A percentile compares a stretch with the other conserved stretches of the same genome.
Conservation (phyloP, 192 early-diverging fungal genomes). For the Endogone sp. region DNA sequence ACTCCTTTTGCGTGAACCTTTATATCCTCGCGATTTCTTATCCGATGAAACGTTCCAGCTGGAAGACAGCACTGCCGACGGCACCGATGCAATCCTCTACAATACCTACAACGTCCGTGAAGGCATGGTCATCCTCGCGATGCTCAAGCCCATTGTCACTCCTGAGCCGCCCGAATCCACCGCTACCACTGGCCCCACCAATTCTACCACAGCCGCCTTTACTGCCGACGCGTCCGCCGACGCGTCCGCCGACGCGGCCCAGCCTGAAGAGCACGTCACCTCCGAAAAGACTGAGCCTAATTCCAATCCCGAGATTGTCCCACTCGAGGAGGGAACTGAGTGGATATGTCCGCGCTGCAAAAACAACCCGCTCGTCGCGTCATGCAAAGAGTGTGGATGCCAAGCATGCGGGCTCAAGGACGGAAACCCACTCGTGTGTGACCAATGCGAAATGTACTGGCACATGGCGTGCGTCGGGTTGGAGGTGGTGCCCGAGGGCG, state of each 20-base stretch:
- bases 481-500: constrained; percentile 32
- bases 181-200: background rate
- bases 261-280: background rate
- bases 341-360: constrained; percentile 6
- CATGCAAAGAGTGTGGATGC: constrained; percentile 51
- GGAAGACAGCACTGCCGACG: constrained; percentile 1
- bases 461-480: constrained; percentile 48
- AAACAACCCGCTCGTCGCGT: constrained; percentile 3
- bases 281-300: background rate
- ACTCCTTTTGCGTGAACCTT: background rate
- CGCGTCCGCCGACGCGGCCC: background rate
- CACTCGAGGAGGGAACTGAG: background rate
- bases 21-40: background rate
- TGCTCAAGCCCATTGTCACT: background rate
- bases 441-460: constrained; percentile 54
- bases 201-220: constrained; percentile 1
- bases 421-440: constrained; percentile 53
- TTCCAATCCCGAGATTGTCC: background rate
- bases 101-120: background rate
- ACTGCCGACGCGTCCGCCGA: background rate
- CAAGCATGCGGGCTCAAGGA: constrained; percentile 44
- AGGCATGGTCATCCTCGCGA: background rate
- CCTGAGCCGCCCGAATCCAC: background rate
- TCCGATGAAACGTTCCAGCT: background rate
- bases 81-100: background rate